Conservation (phyloP, 495 filamentous ascomycete genomes). For the Podospora tetraspora region DNA sequence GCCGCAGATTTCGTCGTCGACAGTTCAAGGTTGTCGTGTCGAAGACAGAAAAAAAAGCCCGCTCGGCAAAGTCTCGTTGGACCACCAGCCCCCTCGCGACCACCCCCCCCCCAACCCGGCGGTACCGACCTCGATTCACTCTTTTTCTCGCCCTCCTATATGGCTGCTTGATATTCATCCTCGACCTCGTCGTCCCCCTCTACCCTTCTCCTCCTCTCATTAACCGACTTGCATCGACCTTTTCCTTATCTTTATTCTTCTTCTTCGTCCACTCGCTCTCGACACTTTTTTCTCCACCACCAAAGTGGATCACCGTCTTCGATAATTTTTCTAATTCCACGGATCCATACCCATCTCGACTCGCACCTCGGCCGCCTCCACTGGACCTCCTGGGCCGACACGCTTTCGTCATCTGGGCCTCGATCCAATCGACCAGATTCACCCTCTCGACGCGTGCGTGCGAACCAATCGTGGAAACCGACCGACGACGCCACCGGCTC, state of each 20-base stretch:
- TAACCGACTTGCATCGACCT: slow-evolving; percentile 2
- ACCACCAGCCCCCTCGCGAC: slow-evolving; percentile 4
- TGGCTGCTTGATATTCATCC: slow-evolving; percentile 16
- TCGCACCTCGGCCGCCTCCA: slow-evolving; percentile 5
- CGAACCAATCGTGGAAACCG: background rate
- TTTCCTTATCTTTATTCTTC: slow-evolving; percentile 17
- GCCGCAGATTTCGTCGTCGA: slow-evolving; percentile 9
- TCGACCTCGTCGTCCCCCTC: slow-evolving; percentile 3
- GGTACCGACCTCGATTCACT: slow-evolving; percentile 1
- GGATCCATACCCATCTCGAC: background rate
- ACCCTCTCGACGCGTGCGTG: background rate
- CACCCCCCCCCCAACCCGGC: background rate
- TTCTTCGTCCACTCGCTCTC: slow-evolving; percentile 25
- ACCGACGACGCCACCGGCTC: background rate
- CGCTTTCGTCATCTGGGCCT: background rate
- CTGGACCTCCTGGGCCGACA: background rate
- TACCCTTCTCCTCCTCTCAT: background rate
- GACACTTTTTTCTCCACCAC: slow-evolving; percentile 9
- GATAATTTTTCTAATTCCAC: slow-evolving; percentile 14
- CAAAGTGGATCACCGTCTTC: slow-evolving; percentile 11
- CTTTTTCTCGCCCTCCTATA: slow-evolving; percentile 3
- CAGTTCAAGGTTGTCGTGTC: background rate
- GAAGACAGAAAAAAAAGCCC: slow-evolving; percentile 3
- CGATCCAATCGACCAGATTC: slow-evolving; percentile 3
- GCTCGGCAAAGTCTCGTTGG: slow-evolving; percentile 3